A percentile compares a stretch with the other conserved stretches of the same genome.
These are phyloP conservation scores for Fraxinus angustifolia DNA, from an alignment of 305 asterid species.

Conservation along the genomic window DNA sequence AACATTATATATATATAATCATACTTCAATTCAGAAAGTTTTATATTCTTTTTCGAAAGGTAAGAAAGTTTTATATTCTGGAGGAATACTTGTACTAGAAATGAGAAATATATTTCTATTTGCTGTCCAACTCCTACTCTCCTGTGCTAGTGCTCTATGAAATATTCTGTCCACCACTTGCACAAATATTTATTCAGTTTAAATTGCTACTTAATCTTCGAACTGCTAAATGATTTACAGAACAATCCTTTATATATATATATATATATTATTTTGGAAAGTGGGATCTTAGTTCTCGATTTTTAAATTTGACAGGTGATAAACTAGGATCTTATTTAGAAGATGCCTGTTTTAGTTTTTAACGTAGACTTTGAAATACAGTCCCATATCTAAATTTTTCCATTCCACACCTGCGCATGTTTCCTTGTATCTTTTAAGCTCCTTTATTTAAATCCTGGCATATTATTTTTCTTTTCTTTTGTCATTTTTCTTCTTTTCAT, in stretches of 20 bases:
- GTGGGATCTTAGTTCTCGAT: background rate
- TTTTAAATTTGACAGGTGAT: background rate
- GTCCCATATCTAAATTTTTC: background rate
- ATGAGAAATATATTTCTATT: background rate
- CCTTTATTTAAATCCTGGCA: background rate
- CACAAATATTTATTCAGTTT: background rate
- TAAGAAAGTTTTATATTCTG: background rate
- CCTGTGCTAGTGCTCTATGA: background rate
- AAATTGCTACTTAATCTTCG: background rate
- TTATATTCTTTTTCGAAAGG: too few species aligned
- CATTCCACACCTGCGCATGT: background rate
- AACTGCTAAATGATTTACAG: background rate
- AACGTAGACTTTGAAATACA: background rate
- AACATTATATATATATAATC: background rate
- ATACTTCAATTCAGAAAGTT: background rate
- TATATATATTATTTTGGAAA: background rate
- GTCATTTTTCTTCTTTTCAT: background rate
- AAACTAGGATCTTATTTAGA: background rate
- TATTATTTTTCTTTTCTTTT: background rate
- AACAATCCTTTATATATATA: background rate
- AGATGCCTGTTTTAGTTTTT: background rate
- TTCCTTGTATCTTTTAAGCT: background rate
- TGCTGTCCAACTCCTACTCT: background rate
- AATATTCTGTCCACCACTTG: background rate
- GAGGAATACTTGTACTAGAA: background rate